Conservation (phyloP, 2,329 filamentous ascomycete species). For the Chaetothyriales sp. region DNA sequence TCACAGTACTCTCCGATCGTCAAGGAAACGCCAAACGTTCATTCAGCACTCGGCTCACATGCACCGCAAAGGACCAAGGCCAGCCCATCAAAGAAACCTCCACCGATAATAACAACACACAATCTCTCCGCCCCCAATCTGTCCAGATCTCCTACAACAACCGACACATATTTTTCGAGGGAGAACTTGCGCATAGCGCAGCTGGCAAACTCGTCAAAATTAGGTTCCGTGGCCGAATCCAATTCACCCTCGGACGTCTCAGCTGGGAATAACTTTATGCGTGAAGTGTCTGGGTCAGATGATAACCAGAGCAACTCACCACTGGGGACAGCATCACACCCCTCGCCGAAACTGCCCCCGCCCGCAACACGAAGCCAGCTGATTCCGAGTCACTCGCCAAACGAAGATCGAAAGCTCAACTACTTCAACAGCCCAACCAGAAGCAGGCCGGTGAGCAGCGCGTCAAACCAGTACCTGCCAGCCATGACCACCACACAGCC, state of each 20-base stretch:
- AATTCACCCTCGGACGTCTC: neutral
- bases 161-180: conserved; percentile 7
- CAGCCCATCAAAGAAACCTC: conserved; percentile 1
- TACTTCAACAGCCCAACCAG: conserved; percentile 1
- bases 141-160: neutral
- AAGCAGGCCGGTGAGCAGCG: neutral
- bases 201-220: conserved; percentile 12
- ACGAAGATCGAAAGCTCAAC: neutral
- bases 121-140: neutral
- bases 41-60: neutral
- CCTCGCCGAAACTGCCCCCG: conserved; percentile 14
- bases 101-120: conserved; percentile 8
- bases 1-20: conserved; percentile 18
- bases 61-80: neutral
- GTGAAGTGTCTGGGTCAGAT: neutral
- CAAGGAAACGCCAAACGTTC: conserved; percentile 10
- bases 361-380: conserved; percentile 14
- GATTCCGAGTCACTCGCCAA: conserved; percentile 4
- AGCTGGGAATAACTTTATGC: neutral
- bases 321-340: conserved; percentile 4
- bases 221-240: conserved; percentile 7
- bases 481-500: neutral
- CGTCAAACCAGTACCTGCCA: neutral
- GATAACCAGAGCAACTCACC: neutral
- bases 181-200: conserved; percentile 16